Conservation (phyloP, 192 early-diverging fungal genomes). For the Coemansia sp. region DNA sequence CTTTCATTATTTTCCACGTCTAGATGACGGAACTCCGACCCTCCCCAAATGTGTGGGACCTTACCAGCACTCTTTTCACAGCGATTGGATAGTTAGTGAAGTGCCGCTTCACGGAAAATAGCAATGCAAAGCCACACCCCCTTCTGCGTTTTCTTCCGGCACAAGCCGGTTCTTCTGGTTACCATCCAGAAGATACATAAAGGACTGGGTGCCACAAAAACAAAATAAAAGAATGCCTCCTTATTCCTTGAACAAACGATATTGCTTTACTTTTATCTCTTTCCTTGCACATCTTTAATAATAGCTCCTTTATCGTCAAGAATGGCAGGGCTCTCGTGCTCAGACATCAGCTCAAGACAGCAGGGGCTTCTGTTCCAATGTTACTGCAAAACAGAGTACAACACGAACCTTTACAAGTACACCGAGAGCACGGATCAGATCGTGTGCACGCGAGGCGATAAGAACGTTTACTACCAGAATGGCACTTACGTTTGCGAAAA, state of each 20-base stretch:
- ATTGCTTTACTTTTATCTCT: background rate
- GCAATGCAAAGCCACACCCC: too few species aligned
- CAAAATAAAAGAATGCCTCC: background rate
- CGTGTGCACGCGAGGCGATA: constrained; percentile 44
- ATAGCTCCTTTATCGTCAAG: background rate
- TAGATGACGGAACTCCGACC: too few species aligned
- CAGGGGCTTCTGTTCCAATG: constrained; percentile 46
- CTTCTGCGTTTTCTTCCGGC: too few species aligned
- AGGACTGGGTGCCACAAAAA: background rate
- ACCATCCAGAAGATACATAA: background rate
- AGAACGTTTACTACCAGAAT: constrained; percentile 22
- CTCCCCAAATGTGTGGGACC: too few species aligned
- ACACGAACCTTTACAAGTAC: constrained; percentile 43
- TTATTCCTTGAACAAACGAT: too few species aligned
- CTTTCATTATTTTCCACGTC: background rate
- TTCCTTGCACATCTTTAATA: background rate
- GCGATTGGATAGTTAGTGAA: too few species aligned
- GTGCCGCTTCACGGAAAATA: too few species aligned
- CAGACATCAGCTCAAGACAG: constrained; percentile 46
- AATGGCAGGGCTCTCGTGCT: constrained; percentile 34
- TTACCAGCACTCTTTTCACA: too few species aligned
- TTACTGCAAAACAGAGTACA: constrained; percentile 52
- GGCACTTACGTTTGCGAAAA: constrained; percentile 39
- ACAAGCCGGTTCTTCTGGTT: too few species aligned
- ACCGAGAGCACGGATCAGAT: constrained; percentile 21